Evolutionary conservation across 139 green algal genomes (phyloP).

Genomic region (Micractinium sp.): DNA sequence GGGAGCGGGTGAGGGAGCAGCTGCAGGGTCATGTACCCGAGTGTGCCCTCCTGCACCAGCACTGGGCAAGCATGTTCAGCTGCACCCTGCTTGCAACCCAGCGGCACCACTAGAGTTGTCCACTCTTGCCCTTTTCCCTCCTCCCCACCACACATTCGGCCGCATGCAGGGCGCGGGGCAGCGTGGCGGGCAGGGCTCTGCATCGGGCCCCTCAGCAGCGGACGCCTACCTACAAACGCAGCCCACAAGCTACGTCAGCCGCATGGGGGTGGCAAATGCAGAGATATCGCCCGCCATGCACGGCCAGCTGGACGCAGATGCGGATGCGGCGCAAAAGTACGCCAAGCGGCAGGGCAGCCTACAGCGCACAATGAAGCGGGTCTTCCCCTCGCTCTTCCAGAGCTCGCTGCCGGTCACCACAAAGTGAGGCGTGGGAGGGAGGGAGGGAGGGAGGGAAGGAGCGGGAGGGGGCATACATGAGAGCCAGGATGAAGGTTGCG

Average conservation of each 20-base stretch:
- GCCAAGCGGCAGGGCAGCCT: constrained; percentile 48
- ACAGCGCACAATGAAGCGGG: constrained; percentile 67
- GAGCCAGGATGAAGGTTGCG: neutral
- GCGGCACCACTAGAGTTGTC: neutral
- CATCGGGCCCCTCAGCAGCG: neutral
- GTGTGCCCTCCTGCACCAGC: too few relatives aligned
- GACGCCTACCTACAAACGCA: constrained; percentile 19
- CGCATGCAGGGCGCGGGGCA: neutral
- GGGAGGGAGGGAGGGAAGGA: neutral
- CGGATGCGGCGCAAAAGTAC: constrained; percentile 71
- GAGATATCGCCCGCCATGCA: constrained; percentile 41
- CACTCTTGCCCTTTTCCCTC: too few relatives aligned
- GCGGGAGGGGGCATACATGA: neutral
- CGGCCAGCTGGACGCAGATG: constrained; percentile 24
- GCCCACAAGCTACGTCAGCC: constrained; percentile 7
- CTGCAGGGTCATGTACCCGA: too few relatives aligned
- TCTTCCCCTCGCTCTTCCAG: constrained; percentile 74
- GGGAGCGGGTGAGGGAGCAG: too few relatives aligned
- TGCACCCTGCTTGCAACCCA: neutral
- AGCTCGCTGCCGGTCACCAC: constrained; percentile 61
- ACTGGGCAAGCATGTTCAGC: neutral
- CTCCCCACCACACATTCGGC: too few relatives aligned
- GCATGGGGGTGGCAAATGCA: constrained; percentile 28
- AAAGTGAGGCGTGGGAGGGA: constrained; percentile 34
- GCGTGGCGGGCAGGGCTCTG: neutral